A percentile compares a stretch with the other conserved stretches of the same genome.
Evolutionary conservation across 176 grass and related monocot genomes (phyloP).

Genomic region (Coix lacrymajobi): DNA sequence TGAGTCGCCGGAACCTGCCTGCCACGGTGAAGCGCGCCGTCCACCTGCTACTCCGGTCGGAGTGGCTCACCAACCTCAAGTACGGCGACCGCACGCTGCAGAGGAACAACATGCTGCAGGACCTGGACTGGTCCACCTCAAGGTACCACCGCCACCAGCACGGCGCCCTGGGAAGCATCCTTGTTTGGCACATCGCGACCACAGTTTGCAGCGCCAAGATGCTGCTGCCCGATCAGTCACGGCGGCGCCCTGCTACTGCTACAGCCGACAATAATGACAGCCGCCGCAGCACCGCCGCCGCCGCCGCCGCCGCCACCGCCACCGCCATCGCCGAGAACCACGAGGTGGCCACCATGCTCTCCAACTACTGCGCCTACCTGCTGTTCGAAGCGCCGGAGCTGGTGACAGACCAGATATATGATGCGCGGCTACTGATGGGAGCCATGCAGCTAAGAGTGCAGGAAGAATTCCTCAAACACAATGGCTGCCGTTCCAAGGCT

Average conservation of each 20-base stretch:
- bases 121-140: neutral
- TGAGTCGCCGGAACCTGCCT: neutral
- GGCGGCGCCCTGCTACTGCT: no score
- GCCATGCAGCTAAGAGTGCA: neutral
- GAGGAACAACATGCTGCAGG: neutral
- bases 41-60: neutral
- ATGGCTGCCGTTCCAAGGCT: neutral
- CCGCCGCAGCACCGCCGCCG: no score
- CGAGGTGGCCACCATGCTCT: neutral
- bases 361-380: slow-evolving; percentile 23
- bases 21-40: neutral
- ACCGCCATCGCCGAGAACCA: no score
- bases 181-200: slow-evolving; percentile 19
- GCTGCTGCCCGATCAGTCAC: no score
- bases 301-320: no score
- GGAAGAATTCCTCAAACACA: neutral
- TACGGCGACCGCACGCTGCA: neutral
- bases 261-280: no score
- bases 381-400: neutral
- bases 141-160: neutral
- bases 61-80: neutral
- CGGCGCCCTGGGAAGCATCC: neutral
- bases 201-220: neutral
- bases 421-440: neutral
- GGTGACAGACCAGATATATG: neutral